Percentiles rank a stretch among this genome's conserved stretches.
phyloP scores from a whole-genome alignment of 441 rosid species.

The Aquilaria agallochum region DNA sequence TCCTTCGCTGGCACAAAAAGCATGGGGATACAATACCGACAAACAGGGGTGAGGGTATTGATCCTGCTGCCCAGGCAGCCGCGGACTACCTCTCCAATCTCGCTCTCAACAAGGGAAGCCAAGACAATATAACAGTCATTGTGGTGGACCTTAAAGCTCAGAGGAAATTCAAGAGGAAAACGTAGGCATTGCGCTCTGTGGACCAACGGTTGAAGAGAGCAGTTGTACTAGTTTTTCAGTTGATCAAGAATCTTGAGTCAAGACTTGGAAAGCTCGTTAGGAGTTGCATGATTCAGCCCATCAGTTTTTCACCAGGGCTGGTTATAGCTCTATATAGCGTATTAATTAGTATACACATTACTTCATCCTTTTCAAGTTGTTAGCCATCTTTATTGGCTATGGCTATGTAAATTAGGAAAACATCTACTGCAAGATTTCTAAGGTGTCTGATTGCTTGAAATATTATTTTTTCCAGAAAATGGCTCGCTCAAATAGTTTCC shows the following conservation, averaged over 20 bases:
- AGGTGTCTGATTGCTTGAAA: too few species aligned
- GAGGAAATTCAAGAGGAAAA: conserved; percentile 45
- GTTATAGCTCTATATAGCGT: conserved; percentile 15
- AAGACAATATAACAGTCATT: conserved; percentile 54
- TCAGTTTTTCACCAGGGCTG: conserved; percentile 18
- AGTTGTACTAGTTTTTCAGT: conserved; percentile 14
- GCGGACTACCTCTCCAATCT: conserved; percentile 55
- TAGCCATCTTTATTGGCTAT: background rate
- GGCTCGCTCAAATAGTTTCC: too few species aligned
- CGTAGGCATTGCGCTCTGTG: background rate
- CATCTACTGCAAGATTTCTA: too few species aligned
- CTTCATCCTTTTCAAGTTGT: background rate
- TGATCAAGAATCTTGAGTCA: conserved; percentile 10
- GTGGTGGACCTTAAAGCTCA: conserved; percentile 57
- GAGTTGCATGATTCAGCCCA: conserved; percentile 5
- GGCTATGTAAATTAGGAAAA: background rate
- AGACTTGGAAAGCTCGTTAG: background rate
- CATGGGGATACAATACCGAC: conserved; percentile 26
- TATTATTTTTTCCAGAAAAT: too few species aligned
- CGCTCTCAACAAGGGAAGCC: conserved; percentile 61
- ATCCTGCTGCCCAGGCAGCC: conserved; percentile 56
- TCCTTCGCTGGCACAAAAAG: conserved; percentile 59
- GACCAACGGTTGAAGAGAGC: too few species aligned
- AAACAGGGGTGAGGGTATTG: conserved; percentile 34
- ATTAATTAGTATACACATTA: background rate